Conservation (phyloP, 306 rosid genomes). For the Casuarina equisetifolia region DNA sequence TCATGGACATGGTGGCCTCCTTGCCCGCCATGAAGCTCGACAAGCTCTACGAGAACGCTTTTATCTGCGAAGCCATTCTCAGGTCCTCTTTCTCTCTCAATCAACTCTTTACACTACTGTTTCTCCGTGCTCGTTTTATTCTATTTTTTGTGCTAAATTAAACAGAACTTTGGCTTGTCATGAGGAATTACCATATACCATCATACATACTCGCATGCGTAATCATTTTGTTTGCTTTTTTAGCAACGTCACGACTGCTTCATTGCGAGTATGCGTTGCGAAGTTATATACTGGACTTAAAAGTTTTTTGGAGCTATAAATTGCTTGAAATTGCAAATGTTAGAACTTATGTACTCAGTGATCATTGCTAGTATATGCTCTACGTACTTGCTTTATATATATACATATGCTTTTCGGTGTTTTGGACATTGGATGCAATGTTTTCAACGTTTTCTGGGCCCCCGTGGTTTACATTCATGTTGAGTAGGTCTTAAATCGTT, state of each 20-base stretch:
- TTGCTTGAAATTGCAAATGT: background rate
- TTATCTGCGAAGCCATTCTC: constrained; percentile 96
- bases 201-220: background rate
- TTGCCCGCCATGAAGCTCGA: constrained; percentile 95
- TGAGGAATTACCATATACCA: background rate
- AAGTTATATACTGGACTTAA: background rate
- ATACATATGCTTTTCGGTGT: too few relatives aligned
- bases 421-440: too few relatives aligned
- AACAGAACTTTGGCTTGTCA: too few relatives aligned
- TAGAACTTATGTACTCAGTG: background rate
- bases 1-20: constrained; percentile 99
- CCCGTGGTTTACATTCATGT: background rate
- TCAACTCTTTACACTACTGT: background rate
- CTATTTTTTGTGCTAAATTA: background rate
- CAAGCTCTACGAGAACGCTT: constrained; percentile 72
- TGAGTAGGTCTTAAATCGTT: background rate
- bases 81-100: constrained; percentile 44
- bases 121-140: background rate
- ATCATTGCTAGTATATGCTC: too few relatives aligned
- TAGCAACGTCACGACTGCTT: background rate
- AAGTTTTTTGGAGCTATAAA: background rate
- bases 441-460: background rate
- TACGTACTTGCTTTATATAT: too few relatives aligned
- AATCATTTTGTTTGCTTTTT: background rate
- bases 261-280: background rate